Conservation (phyloP, 2,329 filamentous ascomycete genomes). For the Pseudocercospora musae region DNA sequence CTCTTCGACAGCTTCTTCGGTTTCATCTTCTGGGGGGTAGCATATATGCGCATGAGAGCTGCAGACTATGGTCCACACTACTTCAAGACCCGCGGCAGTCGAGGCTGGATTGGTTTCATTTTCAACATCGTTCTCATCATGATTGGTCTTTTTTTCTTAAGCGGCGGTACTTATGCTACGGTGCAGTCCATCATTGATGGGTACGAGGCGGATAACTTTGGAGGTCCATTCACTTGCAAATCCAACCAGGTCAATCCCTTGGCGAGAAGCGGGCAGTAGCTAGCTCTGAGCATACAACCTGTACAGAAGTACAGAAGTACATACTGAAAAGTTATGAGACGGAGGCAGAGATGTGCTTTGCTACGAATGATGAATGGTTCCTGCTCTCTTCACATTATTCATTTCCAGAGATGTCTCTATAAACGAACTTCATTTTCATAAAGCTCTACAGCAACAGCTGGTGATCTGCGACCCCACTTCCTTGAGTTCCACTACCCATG, state of each 20-base stretch:
- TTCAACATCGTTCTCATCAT: slow-evolving; percentile 71
- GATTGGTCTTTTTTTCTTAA: slow-evolving; percentile 77
- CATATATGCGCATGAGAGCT: slow-evolving; percentile 71
- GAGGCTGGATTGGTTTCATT: slow-evolving; percentile 53
- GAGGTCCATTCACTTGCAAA: slow-evolving; percentile 31
- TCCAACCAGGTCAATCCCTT: slow-evolving; percentile 5
- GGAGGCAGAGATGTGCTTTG: neutral
- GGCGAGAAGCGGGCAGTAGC: neutral
- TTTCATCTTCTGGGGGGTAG: slow-evolving; percentile 91
- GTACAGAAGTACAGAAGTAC: neutral
- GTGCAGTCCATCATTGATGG: slow-evolving; percentile 70
- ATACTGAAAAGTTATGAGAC: neutral
- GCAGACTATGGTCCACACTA: slow-evolving; percentile 58
- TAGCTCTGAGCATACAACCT: neutral
- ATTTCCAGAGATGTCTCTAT: no score
- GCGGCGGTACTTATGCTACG: slow-evolving; percentile 71
- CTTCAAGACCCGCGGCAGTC: slow-evolving; percentile 53
- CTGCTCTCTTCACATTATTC: no score
- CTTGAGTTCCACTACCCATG: neutral
- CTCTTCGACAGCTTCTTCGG: slow-evolving; percentile 92
- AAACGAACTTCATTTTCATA: neutral
- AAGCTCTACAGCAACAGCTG: neutral
- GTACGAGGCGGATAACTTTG: slow-evolving; percentile 41
- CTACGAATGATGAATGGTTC: neutral
- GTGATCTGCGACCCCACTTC: neutral